Evolutionary conservation across 2,329 filamentous ascomycete species (phyloP).

Genomic region (Amphichorda felina): DNA sequence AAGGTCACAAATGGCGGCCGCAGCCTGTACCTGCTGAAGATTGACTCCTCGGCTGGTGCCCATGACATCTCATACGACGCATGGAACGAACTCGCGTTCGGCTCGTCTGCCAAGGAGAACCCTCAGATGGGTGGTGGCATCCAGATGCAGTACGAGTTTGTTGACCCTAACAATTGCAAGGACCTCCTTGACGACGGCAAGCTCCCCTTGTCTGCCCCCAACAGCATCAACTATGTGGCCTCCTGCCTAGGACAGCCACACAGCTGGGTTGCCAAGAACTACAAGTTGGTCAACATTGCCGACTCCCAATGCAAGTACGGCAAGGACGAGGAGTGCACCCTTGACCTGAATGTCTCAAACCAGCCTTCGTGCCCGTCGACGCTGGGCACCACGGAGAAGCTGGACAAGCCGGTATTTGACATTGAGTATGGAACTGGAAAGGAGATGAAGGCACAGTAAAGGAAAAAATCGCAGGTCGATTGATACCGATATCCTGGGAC

Average conservation of each 20-base stretch:
- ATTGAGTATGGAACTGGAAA: conserved; percentile 38
- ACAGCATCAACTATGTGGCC: conserved; percentile 43
- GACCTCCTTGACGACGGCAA: conserved; percentile 38
- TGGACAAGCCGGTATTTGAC: conserved; percentile 33
- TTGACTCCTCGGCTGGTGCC: conserved; percentile 44
- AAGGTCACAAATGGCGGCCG: conserved; percentile 36
- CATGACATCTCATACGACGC: conserved; percentile 50
- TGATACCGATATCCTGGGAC: too few relatives aligned
- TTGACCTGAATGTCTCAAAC: conserved; percentile 35
- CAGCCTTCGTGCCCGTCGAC: conserved; percentile 36
- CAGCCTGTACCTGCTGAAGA: conserved; percentile 42
- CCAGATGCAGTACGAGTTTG: conserved; percentile 36
- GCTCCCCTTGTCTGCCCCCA: conserved; percentile 41
- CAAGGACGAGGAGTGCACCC: conserved; percentile 35
- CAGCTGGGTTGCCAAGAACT: conserved; percentile 41
- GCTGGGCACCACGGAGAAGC: conserved; percentile 22
- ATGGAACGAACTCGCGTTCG: conserved; percentile 45
- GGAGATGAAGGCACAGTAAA: conserved; percentile 9
- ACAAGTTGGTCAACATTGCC: conserved; percentile 39
- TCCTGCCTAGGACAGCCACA: conserved; percentile 29
- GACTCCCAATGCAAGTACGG: conserved; percentile 38
- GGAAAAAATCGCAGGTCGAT: too few relatives aligned
- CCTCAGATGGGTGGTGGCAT: conserved; percentile 37
- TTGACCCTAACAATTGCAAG: conserved; percentile 34
- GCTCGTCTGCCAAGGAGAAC: conserved; percentile 30